phyloP scores from a whole-genome alignment of 495 filamentous ascomycete genomes.

The Hypoxylon perforatum region DNA sequence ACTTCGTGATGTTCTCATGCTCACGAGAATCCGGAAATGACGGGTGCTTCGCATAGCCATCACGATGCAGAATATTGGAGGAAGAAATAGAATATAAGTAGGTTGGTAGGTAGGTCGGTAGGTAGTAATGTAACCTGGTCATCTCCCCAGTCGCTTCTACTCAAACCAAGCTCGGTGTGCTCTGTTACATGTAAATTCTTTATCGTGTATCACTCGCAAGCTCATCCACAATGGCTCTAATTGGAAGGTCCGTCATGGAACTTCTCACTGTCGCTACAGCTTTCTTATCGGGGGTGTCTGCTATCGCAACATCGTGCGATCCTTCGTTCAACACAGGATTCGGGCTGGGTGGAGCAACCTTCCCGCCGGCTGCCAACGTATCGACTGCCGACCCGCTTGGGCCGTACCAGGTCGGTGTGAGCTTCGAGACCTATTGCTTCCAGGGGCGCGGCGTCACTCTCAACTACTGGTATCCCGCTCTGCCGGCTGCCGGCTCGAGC shows the following conservation, averaged over 20 bases:
- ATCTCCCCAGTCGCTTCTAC: not conserved
- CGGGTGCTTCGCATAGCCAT: too few relatives aligned
- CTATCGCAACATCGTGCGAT: not conserved
- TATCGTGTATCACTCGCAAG: not conserved
- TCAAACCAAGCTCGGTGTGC: not conserved
- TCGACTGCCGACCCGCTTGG: slow-evolving; percentile 1
- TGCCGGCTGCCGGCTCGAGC: not conserved
- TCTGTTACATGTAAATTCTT: not conserved
- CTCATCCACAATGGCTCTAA: not conserved
- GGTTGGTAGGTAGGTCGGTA: too few relatives aligned
- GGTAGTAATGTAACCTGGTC: too few relatives aligned
- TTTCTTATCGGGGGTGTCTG: not conserved
- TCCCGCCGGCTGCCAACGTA: not conserved
- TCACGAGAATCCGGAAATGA: too few relatives aligned
- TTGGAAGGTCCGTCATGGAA: not conserved
- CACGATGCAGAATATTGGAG: too few relatives aligned
- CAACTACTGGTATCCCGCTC: slow-evolving; percentile 7
- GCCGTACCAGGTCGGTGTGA: slow-evolving; percentile 4
- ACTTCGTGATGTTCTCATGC: too few relatives aligned
- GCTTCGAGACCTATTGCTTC: slow-evolving; percentile 12
- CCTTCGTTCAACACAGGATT: slow-evolving; percentile 6
- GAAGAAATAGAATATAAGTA: too few relatives aligned
- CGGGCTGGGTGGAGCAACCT: not conserved
- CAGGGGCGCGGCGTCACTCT: not conserved
- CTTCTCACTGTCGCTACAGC: not conserved